A percentile compares a stretch with the other conserved stretches of the same genome.
phyloP scores from a whole-genome alignment of 1,139 yeast genomes.

The Yueomyces sp. region DNA sequence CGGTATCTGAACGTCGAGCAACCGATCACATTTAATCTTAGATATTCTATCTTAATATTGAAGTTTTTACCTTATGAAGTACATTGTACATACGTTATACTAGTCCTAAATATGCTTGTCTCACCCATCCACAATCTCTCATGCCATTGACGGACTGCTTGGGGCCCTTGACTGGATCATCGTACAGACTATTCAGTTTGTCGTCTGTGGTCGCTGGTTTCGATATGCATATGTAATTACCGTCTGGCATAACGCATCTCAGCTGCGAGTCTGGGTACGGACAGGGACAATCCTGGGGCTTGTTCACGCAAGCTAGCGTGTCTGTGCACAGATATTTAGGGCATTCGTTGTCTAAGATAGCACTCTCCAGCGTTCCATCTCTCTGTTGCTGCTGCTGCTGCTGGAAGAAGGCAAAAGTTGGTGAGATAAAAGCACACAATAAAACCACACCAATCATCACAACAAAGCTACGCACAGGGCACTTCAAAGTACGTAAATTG shows the following conservation, averaged over 20 bases:
- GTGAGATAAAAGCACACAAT: neutral
- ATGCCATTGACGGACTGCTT: conserved; percentile 39
- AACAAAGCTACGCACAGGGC: too few species aligned
- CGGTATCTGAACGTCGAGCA: conserved; percentile 75
- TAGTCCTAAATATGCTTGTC: neutral
- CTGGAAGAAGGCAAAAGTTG: conserved; percentile 9
- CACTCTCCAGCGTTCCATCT: conserved; percentile 27
- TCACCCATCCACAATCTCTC: conserved; percentile 69
- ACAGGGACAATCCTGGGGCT: conserved; percentile 73
- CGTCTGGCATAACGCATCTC: conserved; percentile 63
- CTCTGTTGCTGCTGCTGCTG: conserved; percentile 20
- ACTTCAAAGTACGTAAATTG: too few species aligned
- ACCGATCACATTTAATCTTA: neutral
- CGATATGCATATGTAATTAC: conserved; percentile 62
- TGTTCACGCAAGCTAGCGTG: conserved; percentile 62
- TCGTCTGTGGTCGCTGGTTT: conserved; percentile 46
- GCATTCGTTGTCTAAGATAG: conserved; percentile 36
- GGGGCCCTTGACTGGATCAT: conserved; percentile 39
- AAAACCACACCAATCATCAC: too few species aligned
- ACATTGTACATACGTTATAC: neutral
- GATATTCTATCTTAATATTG: neutral
- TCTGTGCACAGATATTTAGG: conserved; percentile 68
- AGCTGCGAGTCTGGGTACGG: conserved; percentile 76
- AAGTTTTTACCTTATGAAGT: neutral
- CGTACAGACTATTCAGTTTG: conserved; percentile 28